These are phyloP conservation scores for Batrachochytrium dendrobatidis DNA, from an alignment of 371 early-diverging fungal genomes.

Conservation along the genomic window DNA sequence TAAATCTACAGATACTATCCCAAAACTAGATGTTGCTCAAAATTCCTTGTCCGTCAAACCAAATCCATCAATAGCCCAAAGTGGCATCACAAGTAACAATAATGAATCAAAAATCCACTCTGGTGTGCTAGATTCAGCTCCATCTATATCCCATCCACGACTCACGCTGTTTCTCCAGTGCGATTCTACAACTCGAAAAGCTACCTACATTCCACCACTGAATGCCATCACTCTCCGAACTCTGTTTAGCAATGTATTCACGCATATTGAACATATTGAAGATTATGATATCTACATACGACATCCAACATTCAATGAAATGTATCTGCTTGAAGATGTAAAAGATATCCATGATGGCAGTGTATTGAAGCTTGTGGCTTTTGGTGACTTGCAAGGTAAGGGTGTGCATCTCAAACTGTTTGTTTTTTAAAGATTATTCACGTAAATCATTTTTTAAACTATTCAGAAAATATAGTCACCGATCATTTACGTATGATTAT, in stretches of 20 bases:
- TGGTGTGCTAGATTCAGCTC: too few species aligned
- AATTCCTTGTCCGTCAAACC: too few species aligned
- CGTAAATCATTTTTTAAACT: neutral
- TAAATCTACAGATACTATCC: too few species aligned
- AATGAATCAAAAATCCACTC: too few species aligned
- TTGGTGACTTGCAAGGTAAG: neutral
- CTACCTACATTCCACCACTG: neutral
- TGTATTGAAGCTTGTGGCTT: neutral
- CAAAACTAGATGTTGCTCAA: too few species aligned
- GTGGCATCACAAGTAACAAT: too few species aligned
- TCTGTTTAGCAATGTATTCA: neutral
- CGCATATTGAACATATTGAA: neutral
- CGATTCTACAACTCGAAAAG: neutral
- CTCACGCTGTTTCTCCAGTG: neutral
- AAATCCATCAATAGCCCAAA: too few species aligned
- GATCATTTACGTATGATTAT: neutral
- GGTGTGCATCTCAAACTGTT: too few species aligned
- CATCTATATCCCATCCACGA: too few species aligned
- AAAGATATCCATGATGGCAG: constrained; percentile 1
- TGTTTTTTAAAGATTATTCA: neutral
- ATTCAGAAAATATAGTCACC: neutral
- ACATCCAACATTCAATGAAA: neutral
- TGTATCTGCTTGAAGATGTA: constrained; percentile 4
- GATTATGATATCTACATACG: neutral
- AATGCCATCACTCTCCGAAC: neutral